Evolutionary conservation across 352 stramenopile species (phyloP), one percentile per base, ranked within the genome.

Genomic region (Globisporangium takayamanum): DNA sequence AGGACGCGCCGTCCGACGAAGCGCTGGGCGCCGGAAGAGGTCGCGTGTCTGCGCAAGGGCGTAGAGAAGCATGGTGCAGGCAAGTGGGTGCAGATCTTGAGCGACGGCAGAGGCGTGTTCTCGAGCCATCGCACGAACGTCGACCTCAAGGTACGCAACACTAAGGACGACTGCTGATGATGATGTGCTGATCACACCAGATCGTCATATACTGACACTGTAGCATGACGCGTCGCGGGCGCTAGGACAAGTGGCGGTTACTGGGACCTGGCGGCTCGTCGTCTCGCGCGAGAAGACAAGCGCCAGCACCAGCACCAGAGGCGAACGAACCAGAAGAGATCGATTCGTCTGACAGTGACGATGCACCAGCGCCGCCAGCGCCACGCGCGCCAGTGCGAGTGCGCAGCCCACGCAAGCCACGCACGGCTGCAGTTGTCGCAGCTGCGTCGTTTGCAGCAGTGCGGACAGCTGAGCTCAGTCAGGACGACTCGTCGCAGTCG

Each of bases 191-290:
- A 33, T 8, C 37, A 22, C 18, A n/a, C 22, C 26, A 7, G 12
- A 22, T 45, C 15, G 41, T 3, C 15, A 5, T 15, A 7, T 12
- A 18, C 15, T 20, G 15, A 20, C 15, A 46, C 41, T 2, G 5
- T 18, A 14, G 22, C 8, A 2, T 50, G 20, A 16, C 22, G 2
- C 44, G 62, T 42, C 25, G 16, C 18, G 15, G 28, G 12, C 2
- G 5, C 15, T 53, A 83, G 73, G 73, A 80, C 51, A 83, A 83
- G 46, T 83, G 74, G 74, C 70, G 64, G 49, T 72, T 76, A 41
- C 28, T 82, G 28, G 66, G 66, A 41, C 47, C 50, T 48, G 55
- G 50, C 44, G 51, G 42, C 30, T n/a, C 5, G 55, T 36, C 6
- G 26, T 53, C 20, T 22, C 37, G 22, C 45, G 26, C 45, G 42